A percentile compares a stretch with the other conserved stretches of the same genome.
These are phyloP conservation scores for Helicocarpus griseus DNA, from an alignment of 2,329 filamentous ascomycete species.

Conservation along the genomic window DNA sequence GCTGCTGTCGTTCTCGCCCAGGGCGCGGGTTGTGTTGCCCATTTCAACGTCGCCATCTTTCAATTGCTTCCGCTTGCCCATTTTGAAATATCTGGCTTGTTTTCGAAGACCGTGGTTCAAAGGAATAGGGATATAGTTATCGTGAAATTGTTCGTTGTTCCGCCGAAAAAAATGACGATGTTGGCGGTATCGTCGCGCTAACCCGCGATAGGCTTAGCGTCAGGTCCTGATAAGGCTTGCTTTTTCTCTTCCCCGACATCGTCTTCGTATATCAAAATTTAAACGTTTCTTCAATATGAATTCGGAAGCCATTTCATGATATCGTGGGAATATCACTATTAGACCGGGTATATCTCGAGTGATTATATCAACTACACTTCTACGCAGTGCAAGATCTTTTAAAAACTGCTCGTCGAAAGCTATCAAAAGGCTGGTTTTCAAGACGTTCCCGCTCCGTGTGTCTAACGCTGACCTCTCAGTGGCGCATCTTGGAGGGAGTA, in stretches of 20 bases:
- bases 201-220: neutral
- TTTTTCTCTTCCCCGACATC: neutral
- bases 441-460: too few relatives aligned
- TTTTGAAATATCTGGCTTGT: conserved; percentile 20
- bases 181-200: neutral
- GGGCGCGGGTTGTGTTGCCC: conserved; percentile 31
- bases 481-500: too few relatives aligned
- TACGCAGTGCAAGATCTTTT: too few relatives aligned
- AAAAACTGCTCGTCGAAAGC: too few relatives aligned
- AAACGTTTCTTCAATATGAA: too few relatives aligned
- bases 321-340: too few relatives aligned
- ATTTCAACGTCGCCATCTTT: conserved; percentile 38
- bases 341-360: too few relatives aligned
- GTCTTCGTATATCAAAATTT: neutral
- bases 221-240: neutral
- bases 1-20: conserved; percentile 27
- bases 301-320: too few relatives aligned
- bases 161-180: neutral
- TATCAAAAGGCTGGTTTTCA: too few relatives aligned
- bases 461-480: too few relatives aligned
- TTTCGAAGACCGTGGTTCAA: neutral
- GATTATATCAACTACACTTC: too few relatives aligned
- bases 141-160: neutral
- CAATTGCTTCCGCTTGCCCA: conserved; percentile 44
- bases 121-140: too few relatives aligned